Evolutionary conservation across 2,329 filamentous ascomycete genomes (phyloP), one percentile per base, ranked within the genome.

Genomic region (Xylariaceae sp.): DNA sequence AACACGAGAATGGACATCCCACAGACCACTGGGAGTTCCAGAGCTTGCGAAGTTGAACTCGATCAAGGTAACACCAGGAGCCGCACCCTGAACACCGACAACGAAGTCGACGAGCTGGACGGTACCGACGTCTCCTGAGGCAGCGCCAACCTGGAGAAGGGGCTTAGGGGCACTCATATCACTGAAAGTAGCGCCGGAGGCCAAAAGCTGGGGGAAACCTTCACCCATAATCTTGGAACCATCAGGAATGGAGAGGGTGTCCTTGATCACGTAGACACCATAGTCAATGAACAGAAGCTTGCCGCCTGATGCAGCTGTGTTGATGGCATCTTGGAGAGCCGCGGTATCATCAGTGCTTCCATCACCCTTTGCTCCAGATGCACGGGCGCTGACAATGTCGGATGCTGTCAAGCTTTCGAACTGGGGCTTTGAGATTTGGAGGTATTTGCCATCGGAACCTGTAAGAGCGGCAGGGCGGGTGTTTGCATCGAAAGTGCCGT

Each of bases 1-100:
- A 43, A 92, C 77, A 59, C 87, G 82, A 62, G 86, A 80, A 68
- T 91, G 87, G 11, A 86, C 81, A 58, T 91, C 87, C 87, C 87
- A 91, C 66, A 86, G 75, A 12, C 80, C 82, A 4, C 71, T 71
- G 2, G 76, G 75, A 33, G 60, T 62, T 11, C 61, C 61, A 4
- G 68, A 59, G 14, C 74, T 74, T 44, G 74, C 76, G 14, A 90
- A 71, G 63, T 91, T 91, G 75, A 84, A 90, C 62, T 91, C 77
- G 50, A 90, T 81, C 6, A 90, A 70, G 7, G 85, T 74, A 1
- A 87, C 87, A 5, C 88, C 88, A 1, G 82, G 75, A 7, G 83
- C 75, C 22, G 83, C 69, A 1, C 87, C 87, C 49, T 81, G 75
- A 0, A 85, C 89, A 47, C 82, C 82, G 12, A 91, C 74, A 43